These are phyloP conservation scores for Purpureocillium takamizusanense DNA, from an alignment of 2,329 filamentous ascomycete species.

Conservation along the genomic window DNA sequence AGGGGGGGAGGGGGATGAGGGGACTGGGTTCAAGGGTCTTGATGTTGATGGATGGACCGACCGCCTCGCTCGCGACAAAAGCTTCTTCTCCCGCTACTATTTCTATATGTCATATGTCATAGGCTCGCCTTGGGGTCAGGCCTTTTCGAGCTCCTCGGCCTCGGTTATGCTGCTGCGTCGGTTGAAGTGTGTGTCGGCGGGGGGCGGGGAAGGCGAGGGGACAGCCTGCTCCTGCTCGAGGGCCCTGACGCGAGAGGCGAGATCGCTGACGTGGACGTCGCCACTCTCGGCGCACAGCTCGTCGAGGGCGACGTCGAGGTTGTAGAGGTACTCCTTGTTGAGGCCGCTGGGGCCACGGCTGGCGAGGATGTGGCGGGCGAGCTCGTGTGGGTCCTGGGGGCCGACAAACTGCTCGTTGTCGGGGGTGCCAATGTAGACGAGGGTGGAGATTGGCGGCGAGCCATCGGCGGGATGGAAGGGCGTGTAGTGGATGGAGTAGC, in stretches of 20 bases:
- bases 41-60: neutral
- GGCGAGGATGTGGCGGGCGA: constrained; percentile 72
- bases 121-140: constrained; percentile 1
- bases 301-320: constrained; percentile 66
- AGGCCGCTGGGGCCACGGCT: constrained; percentile 77
- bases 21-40: neutral
- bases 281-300: constrained; percentile 66
- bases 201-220: constrained; percentile 6
- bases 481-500: constrained; percentile 88
- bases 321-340: constrained; percentile 83
- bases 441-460: constrained; percentile 35
- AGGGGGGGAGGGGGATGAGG: neutral
- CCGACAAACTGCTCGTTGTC: constrained; percentile 89
- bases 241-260: constrained; percentile 62
- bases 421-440: constrained; percentile 93
- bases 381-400: constrained; percentile 64
- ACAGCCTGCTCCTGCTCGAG: constrained; percentile 28
- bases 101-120: neutral
- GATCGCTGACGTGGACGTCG: constrained; percentile 77
- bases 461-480: constrained; percentile 56
- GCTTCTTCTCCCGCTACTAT: constrained; percentile 2
- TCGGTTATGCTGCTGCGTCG: constrained; percentile 16
- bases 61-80: constrained; percentile 2
- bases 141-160: constrained; percentile 20
- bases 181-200: constrained; percentile 11